Evolutionary conservation across 164 flowering plant species (phyloP), one percentile per base, ranked within the genome.

Genomic region (Cinnamomum chago): DNA sequence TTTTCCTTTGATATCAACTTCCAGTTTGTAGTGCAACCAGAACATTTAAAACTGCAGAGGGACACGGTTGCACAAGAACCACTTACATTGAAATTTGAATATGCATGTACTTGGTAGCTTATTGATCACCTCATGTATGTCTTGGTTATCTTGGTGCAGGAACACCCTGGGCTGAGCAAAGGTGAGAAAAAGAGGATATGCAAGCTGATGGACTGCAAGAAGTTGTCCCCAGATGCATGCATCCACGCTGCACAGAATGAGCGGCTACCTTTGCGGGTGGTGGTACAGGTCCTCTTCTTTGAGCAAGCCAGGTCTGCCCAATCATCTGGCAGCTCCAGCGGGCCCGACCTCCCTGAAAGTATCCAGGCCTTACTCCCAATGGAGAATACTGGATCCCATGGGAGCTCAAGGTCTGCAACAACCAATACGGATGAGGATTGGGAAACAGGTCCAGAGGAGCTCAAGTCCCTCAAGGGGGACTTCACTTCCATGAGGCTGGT

Each of bases 161-260:
- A 85, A 78, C 98, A 96, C 73, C 90, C 95, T 10, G 88, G 83
- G 65, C 81, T 91, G 50, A 85, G 83, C 84, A 94, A 96, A 85
- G 80, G 94, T 28, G 98, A 96, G 82, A 88, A 90, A 80, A 94
- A 96, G 80, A 85, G 76, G 66, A 86, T 96, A 69, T 96, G 99
- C 89, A 83, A 85, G 77, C 84, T 92, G 75, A 91, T 96, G 91
- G 98, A 96, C 85, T 92, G 97, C 86, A 88, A 86, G 83, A 94
- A 92, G 79, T 88, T 96, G 65, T 94, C 99, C 1, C 91, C 82
- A 12, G 99, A 96, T 62, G 99, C 97, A 1, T 88, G 97, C 80
- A 85, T 82, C 89, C 99, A 92, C 40, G 99, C 98, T 0, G 97
- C 91, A 24, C 99, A 96, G 79, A 96, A 96, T 68, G 99, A 96